These are phyloP conservation scores for Xylaria bambusicola DNA, from an alignment of 495 filamentous ascomycete species.

Conservation along the genomic window DNA sequence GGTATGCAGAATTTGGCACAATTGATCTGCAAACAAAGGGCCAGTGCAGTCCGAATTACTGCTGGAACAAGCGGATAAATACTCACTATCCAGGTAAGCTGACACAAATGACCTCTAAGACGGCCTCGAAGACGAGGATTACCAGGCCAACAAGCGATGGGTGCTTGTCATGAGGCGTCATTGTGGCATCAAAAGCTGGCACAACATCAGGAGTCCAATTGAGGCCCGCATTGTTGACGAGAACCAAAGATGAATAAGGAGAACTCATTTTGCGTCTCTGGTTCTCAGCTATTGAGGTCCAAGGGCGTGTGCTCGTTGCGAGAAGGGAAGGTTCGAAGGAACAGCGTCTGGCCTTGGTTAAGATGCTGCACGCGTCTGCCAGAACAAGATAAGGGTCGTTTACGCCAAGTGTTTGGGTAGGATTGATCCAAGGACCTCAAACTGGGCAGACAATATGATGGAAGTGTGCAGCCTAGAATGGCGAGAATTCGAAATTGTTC, in stretches of 20 bases:
- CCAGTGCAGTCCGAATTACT: not conserved
- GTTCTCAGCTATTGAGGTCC: conserved; percentile 23
- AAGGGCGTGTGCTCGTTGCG: not conserved
- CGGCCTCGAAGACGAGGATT: conserved; percentile 92
- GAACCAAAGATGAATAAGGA: conserved; percentile 66
- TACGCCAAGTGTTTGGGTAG: no score
- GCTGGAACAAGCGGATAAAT: not conserved
- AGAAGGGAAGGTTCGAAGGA: not conserved
- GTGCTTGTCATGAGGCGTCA: conserved; percentile 48
- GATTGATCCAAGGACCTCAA: no score
- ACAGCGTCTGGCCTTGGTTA: no score
- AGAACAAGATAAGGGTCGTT: no score
- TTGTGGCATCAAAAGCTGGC: conserved; percentile 20
- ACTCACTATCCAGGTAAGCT: conserved; percentile 80
- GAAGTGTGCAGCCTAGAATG: no score
- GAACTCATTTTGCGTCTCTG: no score
- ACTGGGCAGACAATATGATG: no score
- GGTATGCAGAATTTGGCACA: not conserved
- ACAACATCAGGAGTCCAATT: conserved; percentile 36
- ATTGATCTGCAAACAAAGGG: not conserved
- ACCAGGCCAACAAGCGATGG: conserved; percentile 72
- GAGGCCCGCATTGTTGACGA: conserved; percentile 51
- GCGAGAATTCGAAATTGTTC: not conserved
- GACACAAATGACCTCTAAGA: conserved; percentile 94
- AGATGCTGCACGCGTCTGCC: no score